Base-by-base conservation (phyloP, 2,329 filamentous ascomycete genomes). In the Penicillium fuscoglaucum region DNA sequence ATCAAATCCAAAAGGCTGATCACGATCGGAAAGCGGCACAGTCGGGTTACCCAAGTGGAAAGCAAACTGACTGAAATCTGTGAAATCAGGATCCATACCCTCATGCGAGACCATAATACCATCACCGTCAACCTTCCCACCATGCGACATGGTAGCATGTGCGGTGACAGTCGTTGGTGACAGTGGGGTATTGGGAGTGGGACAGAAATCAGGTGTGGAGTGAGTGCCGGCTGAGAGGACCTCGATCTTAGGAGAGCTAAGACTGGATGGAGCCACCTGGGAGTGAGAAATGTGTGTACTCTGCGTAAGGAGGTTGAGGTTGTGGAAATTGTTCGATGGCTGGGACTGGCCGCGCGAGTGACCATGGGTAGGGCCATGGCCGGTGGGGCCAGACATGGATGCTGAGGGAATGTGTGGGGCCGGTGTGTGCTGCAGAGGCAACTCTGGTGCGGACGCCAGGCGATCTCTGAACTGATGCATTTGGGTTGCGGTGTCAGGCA, bases 11-110 rank as follows among this genome's bases (percentile, higher is more conserved):
- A 66, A 67, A 2, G 63, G 49, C 19, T 55, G 53, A 0, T 72
- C 71, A 17, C 65, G 61, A 17, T 66, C 69, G 35, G 52, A 50
- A 24, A 40, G 41, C n/a, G 66, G 62, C 28, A 68, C 53, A 10
- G 60, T 62, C 10, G 64, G 61, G 37, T 62, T 67, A 24, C 63
- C 71, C 53, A 75, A 43, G 12, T 66, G 66, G 44, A 68, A 55
- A 4, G 72, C 72, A 57, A 72, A 75, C 40, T 68, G 70, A 49
- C 65, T 72, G 61, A 73, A 73, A 54, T 73, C 71, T 31, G 71
- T 65, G 24, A 63, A 71, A 43, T 74, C 71, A 6, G 69, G 65
- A 41, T 73, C 71, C 50, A 71, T 47, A 13, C 63, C 61, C 8
- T 69, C 68, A 29, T 69, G 62, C 6, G 70, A 68, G 24, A 73